phyloP scores from a whole-genome alignment of 306 rosid species.

The Benincasa hispida region DNA sequence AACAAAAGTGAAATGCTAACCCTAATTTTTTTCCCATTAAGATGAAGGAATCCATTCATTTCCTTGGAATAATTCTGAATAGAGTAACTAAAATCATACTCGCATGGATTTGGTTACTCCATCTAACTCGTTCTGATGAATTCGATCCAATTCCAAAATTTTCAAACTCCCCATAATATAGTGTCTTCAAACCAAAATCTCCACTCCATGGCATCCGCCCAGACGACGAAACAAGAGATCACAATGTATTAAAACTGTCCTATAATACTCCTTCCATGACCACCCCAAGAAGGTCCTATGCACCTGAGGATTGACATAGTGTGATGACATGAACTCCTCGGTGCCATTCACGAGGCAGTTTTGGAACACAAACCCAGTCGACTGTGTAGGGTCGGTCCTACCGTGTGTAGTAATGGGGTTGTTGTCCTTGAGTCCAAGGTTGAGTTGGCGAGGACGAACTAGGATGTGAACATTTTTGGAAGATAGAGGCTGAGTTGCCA shows the following conservation, averaged over 20 bases:
- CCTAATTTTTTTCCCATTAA: neutral
- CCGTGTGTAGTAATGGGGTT: slow-evolving; percentile 69
- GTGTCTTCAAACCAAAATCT: slow-evolving; percentile 45
- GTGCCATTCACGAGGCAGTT: slow-evolving; percentile 68
- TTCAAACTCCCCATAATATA: slow-evolving; percentile 57
- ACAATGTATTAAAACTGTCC: slow-evolving; percentile 45
- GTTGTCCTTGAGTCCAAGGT: slow-evolving; percentile 31
- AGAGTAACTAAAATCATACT: slow-evolving; percentile 36
- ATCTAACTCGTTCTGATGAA: slow-evolving; percentile 30
- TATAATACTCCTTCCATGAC: slow-evolving; percentile 81
- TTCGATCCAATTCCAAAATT: slow-evolving; percentile 41
- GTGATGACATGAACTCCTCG: slow-evolving; percentile 47
- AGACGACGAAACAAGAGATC: slow-evolving; percentile 17
- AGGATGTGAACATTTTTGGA: slow-evolving; percentile 44
- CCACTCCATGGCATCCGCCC: slow-evolving; percentile 79
- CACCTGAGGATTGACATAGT: slow-evolving; percentile 38
- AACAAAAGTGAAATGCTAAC: too few species aligned
- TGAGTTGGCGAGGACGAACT: slow-evolving; percentile 34
- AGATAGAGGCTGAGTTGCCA: slow-evolving; percentile 66
- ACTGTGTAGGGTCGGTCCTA: slow-evolving; percentile 63
- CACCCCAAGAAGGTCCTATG: slow-evolving; percentile 80
- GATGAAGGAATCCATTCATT: slow-evolving; percentile 32
- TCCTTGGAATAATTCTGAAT: slow-evolving; percentile 68
- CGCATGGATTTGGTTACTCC: slow-evolving; percentile 52
- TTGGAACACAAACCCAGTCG: slow-evolving; percentile 68